Evolutionary conservation across 768 basidiomycete genomes (phyloP).

Genomic region (Neoboletus brunneissimus): DNA sequence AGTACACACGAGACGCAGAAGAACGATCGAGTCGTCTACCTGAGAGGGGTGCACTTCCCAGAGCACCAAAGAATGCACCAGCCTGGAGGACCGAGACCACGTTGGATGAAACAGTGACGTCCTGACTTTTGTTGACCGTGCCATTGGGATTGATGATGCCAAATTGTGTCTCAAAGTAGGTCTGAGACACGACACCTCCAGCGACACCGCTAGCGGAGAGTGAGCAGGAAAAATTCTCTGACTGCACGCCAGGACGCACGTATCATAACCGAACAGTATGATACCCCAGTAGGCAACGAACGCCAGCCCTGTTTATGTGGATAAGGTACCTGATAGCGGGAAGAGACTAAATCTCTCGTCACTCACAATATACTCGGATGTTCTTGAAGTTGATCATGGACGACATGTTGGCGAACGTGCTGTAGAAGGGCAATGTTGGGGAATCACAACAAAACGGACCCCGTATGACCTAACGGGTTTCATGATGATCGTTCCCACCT

Average conservation of each 20-base stretch:
- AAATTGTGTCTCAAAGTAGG: conserved; percentile 62
- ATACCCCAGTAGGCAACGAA: conserved; percentile 78
- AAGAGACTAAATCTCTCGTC: not conserved
- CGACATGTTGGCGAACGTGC: not conserved
- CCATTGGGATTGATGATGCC: conserved; percentile 50
- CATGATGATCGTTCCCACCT: not conserved
- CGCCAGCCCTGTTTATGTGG: conserved; percentile 52
- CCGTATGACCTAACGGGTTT: not conserved
- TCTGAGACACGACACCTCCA: conserved; percentile 64
- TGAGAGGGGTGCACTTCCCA: conserved; percentile 69
- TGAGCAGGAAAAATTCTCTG: not conserved
- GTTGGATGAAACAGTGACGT: conserved; percentile 66
- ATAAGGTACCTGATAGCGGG: not conserved
- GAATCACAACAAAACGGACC: not conserved
- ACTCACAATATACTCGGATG: conserved; percentile 64
- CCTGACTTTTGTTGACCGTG: conserved; percentile 34
- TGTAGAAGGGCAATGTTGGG: not conserved
- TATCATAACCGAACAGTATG: conserved; percentile 80
- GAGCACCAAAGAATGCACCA: conserved; percentile 85
- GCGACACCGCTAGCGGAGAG: conserved; percentile 50
- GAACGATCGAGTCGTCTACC: conserved; percentile 37
- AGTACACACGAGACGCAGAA: not conserved
- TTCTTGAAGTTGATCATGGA: conserved; percentile 39
- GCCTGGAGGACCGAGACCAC: conserved; percentile 87
- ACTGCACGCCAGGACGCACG: conserved; percentile 38